A percentile compares a stretch with the other conserved stretches of the same genome.
These are phyloP conservation scores for Diphasiastrum complanatum DNA, from an alignment of 83 land plant species.

Conservation along the genomic window DNA sequence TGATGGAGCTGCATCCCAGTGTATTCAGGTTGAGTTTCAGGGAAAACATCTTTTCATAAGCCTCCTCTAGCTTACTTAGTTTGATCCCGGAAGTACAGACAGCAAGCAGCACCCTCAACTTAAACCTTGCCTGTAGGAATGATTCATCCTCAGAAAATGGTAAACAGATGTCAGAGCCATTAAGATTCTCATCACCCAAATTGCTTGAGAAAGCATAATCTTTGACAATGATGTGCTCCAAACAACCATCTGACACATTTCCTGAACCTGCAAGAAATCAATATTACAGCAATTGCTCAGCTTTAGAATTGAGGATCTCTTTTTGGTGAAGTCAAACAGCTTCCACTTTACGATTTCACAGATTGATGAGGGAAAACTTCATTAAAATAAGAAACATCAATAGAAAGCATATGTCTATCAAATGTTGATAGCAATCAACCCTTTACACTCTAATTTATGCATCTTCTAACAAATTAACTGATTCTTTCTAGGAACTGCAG, in stretches of 20 bases:
- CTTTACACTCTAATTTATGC: too few relatives aligned
- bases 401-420: not conserved
- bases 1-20: constrained; percentile 24
- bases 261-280: constrained; percentile 4
- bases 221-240: not conserved
- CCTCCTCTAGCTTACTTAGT: not conserved
- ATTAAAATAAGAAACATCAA: too few relatives aligned
- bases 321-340: too few relatives aligned
- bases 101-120: constrained; percentile 29
- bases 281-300: not conserved
- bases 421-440: not conserved
- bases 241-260: constrained; percentile 6
- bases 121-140: constrained; percentile 25
- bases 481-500: too few relatives aligned
- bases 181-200: not conserved
- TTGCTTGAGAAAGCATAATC: not conserved
- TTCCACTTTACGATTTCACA: too few relatives aligned
- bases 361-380: too few relatives aligned
- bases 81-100: constrained; percentile 25
- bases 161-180: not conserved
- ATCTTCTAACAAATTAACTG: too few relatives aligned
- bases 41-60: constrained; percentile 25
- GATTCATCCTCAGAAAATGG: constrained; percentile 15
- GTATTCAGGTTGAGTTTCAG: constrained; percentile 4
- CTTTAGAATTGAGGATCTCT: too few relatives aligned